A percentile compares a stretch with the other conserved stretches of the same genome.
phyloP scores from a whole-genome alignment of 805 yeast species.

The Yarrowia yakushimensis region DNA sequence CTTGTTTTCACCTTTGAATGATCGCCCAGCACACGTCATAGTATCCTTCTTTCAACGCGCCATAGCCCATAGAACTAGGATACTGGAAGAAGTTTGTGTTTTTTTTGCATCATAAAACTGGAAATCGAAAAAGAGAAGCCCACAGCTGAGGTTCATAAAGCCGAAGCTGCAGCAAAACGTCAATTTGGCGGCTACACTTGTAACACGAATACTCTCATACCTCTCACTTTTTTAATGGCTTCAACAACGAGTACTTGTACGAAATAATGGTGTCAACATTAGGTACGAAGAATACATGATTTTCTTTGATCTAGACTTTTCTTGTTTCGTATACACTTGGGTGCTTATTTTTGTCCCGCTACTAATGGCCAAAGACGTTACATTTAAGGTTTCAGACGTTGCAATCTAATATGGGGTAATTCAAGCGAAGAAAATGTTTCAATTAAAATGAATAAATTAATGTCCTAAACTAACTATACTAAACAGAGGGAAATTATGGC shows the following conservation, averaged over 20 bases:
- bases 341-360: background rate
- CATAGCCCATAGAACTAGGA: too few species aligned
- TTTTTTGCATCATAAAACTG: too few species aligned
- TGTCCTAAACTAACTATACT: constrained; percentile 7
- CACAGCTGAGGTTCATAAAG: too few species aligned
- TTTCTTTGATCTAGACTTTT: background rate
- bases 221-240: background rate
- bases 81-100: too few species aligned
- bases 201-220: too few species aligned
- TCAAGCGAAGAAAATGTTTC: too few species aligned
- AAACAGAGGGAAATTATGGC: background rate
- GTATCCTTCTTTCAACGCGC: too few species aligned
- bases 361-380: background rate
- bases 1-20: too few species aligned
- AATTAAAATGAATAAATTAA: constrained; percentile 18
- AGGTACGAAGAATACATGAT: background rate
- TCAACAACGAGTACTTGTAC: background rate
- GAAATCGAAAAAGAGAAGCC: background rate
- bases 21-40: too few species aligned
- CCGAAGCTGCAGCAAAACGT: too few species aligned
- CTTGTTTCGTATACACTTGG: background rate
- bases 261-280: background rate
- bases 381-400: constrained; percentile 1
- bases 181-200: too few species aligned
- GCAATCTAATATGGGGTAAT: too few species aligned